Evolutionary conservation across 2,329 filamentous ascomycete genomes (phyloP).

Genomic region (Fusarium sp.): DNA sequence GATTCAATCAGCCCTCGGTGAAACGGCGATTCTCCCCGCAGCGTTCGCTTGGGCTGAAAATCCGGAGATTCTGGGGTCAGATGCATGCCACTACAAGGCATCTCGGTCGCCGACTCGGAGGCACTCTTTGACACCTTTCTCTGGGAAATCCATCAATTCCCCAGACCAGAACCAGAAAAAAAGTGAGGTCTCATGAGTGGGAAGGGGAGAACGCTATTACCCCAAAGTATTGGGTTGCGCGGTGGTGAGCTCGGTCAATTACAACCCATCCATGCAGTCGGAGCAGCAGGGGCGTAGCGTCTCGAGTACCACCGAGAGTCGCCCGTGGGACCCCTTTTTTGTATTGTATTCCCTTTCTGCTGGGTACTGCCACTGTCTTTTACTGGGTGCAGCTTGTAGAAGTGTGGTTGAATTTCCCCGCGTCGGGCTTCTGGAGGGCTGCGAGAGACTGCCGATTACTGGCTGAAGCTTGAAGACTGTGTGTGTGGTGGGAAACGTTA

Average conservation of each 20-base stretch:
- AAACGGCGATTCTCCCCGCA: conserved; percentile 29
- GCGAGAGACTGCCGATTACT: conserved; percentile 6
- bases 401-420: conserved; percentile 26
- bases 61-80: conserved; percentile 33
- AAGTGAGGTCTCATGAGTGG: background rate
- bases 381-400: background rate
- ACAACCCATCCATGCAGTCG: conserved; percentile 39
- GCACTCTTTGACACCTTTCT: conserved; percentile 22
- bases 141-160: conserved; percentile 17
- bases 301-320: conserved; percentile 48
- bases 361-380: background rate
- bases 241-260: conserved; percentile 42
- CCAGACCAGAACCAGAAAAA: background rate
- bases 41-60: conserved; percentile 7
- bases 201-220: conserved; percentile 2
- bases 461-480: background rate
- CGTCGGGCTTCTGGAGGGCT: conserved; percentile 20
- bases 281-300: conserved; percentile 39
- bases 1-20: background rate
- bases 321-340: conserved; percentile 33
- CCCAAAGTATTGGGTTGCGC: conserved; percentile 21
- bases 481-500: background rate
- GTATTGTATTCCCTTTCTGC: background rate
- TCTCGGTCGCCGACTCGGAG: conserved; percentile 40
- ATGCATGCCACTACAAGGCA: conserved; percentile 10